phyloP scores from a whole-genome alignment of 1,284 basidiomycete species.

The Bjerkandera adusta region DNA sequence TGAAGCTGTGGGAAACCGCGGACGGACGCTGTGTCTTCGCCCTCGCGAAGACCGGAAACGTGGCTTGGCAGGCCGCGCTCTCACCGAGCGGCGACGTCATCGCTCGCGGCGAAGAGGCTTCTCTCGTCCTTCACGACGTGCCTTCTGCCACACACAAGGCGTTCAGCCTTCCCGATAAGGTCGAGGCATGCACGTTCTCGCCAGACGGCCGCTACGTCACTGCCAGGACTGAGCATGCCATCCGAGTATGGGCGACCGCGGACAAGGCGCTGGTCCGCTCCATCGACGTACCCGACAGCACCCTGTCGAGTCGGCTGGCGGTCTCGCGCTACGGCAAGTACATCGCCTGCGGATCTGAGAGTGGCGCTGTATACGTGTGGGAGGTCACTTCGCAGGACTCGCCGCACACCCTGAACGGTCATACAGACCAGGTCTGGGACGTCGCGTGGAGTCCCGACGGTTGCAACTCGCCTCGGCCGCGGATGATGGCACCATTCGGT shows the following conservation, averaged over 20 bases:
- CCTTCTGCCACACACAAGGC: background rate
- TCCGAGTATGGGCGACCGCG: no score
- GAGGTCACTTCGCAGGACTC: constrained; percentile 5
- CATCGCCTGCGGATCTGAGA: constrained; percentile 13
- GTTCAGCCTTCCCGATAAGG: no score
- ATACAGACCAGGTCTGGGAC: constrained; percentile 28
- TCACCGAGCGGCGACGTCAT: constrained; percentile 19
- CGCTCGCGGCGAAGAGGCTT: constrained; percentile 17
- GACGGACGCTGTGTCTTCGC: constrained; percentile 14
- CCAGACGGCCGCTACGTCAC: no score
- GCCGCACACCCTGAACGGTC: constrained; percentile 18
- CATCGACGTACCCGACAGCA: no score
- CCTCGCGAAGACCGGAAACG: constrained; percentile 15
- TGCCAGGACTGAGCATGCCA: no score
- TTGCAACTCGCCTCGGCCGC: no score
- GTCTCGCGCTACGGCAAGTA: constrained; percentile 14
- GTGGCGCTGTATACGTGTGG: constrained; percentile 16
- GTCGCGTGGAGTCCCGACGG: constrained; percentile 36
- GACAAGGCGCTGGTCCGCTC: constrained; percentile 4
- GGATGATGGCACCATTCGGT: no score
- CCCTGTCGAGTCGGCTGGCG: no score
- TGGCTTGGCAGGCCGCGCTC: constrained; percentile 14
- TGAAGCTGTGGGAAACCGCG: constrained; percentile 19
- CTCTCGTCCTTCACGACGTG: constrained; percentile 13
- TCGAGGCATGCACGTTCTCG: no score